phyloP scores from a whole-genome alignment of 2,329 filamentous ascomycete genomes.

The Colletotrichum sansevieriae region DNA sequence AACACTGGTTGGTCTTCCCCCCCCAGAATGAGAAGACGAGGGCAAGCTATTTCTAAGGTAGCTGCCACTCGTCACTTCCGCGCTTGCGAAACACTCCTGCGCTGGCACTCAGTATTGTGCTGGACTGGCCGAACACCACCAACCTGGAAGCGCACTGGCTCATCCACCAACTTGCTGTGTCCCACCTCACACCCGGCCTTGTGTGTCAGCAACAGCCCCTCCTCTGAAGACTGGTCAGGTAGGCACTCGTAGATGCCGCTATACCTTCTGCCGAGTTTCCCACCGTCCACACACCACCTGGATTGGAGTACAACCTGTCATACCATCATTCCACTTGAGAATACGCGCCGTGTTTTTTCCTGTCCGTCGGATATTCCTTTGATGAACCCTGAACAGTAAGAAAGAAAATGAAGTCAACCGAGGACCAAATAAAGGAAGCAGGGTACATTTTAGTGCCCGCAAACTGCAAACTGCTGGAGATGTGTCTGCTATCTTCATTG shows the following conservation, averaged over 20 bases:
- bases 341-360: slow-evolving; percentile 7
- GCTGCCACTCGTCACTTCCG: too few relatives aligned
- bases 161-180: not conserved
- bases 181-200: too few relatives aligned
- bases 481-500: slow-evolving; percentile 31
- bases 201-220: slow-evolving; percentile 27
- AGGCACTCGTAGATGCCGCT: too few relatives aligned
- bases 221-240: not conserved
- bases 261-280: not conserved
- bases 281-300: not conserved
- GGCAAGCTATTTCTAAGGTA: too few relatives aligned
- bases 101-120: too few relatives aligned
- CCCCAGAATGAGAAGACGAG: too few relatives aligned
- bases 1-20: too few relatives aligned
- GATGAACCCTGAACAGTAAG: not conserved
- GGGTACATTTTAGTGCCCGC: slow-evolving; percentile 32
- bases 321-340: slow-evolving; percentile 10
- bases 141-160: too few relatives aligned
- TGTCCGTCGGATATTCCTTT: not conserved
- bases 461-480: slow-evolving; percentile 19
- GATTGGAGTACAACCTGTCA: slow-evolving; percentile 7
- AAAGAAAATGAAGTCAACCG: slow-evolving; percentile 16
- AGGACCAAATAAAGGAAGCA: slow-evolving; percentile 35
- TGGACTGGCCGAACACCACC: too few relatives aligned
- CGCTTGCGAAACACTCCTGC: too few relatives aligned